Conservation (phyloP, 129 eudicot species). For the Cynara cardunculus region DNA sequence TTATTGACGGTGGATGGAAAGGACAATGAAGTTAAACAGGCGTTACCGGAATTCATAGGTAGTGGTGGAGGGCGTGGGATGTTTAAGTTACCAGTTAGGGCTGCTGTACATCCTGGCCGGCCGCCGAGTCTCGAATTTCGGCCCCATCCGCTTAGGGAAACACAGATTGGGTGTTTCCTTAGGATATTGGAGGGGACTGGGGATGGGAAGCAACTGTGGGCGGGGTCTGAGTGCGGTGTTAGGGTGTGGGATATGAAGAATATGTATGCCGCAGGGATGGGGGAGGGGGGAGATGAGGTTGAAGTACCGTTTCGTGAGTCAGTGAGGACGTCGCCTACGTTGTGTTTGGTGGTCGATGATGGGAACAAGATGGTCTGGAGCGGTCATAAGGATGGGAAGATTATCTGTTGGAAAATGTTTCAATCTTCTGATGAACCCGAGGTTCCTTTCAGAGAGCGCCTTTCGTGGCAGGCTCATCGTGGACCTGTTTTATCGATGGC, state of each 20-base stretch:
- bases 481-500: slow-evolving; percentile 79
- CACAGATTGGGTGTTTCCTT: slow-evolving; percentile 57
- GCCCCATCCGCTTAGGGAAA: slow-evolving; percentile 68
- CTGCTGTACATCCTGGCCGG: slow-evolving; percentile 44
- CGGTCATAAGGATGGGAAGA: slow-evolving; percentile 90
- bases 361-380: slow-evolving; percentile 81
- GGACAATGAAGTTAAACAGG: slow-evolving; percentile 19
- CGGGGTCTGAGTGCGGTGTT: slow-evolving; percentile 73
- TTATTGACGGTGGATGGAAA: slow-evolving; percentile 35
- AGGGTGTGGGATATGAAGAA: slow-evolving; percentile 58
- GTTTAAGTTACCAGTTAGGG: slow-evolving; percentile 54
- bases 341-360: slow-evolving; percentile 71
- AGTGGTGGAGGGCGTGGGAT: slow-evolving; percentile 61
- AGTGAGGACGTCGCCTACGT: slow-evolving; percentile 35
- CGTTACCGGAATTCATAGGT: slow-evolving; percentile 59
- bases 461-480: slow-evolving; percentile 90
- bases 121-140: slow-evolving; percentile 76
- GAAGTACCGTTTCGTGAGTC: slow-evolving; percentile 56
- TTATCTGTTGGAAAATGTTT: slow-evolving; percentile 83
- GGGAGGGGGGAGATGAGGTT: slow-evolving; percentile 42
- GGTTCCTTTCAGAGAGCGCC: slow-evolving; percentile 39
- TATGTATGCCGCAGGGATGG: slow-evolving; percentile 33
- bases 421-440: slow-evolving; percentile 13
- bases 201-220: slow-evolving; percentile 59
- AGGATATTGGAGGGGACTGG: slow-evolving; percentile 46